Evolutionary conservation across 2,329 filamentous ascomycete species (phyloP).

Genomic region (Stylonectria norvegica): DNA sequence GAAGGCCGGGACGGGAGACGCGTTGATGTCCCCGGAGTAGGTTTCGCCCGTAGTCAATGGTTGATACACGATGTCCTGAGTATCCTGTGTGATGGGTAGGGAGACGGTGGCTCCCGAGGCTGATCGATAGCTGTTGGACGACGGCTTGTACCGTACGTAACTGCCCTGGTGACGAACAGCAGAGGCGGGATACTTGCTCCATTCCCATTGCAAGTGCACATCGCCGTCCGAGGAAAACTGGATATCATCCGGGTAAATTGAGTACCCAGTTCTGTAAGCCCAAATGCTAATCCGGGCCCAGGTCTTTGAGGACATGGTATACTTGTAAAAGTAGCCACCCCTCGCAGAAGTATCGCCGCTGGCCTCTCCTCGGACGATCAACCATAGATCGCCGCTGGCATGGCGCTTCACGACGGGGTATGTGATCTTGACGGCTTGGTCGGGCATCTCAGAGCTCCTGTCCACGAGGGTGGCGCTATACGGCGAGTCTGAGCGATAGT

Average conservation of each 20-base stretch:
- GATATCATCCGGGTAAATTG: conserved; percentile 26
- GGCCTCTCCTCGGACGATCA: conserved; percentile 17
- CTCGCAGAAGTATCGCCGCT: conserved; percentile 7
- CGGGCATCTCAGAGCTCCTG: conserved; percentile 19
- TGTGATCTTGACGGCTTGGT: conserved; percentile 14
- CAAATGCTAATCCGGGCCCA: conserved; percentile 14
- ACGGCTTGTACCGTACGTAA: conserved; percentile 23
- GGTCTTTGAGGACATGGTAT: conserved; percentile 8
- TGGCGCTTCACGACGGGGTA: conserved; percentile 17
- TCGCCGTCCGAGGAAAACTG: conserved; percentile 26
- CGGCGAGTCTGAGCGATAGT: conserved; percentile 20
- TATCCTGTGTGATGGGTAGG: conserved; percentile 13
- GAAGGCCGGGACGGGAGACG: conserved; percentile 14
- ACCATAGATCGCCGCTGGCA: conserved; percentile 14
- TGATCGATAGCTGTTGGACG: conserved; percentile 15
- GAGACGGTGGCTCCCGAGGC: conserved; percentile 8
- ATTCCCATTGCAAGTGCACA: conserved; percentile 27
- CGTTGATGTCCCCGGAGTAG: conserved; percentile 16
- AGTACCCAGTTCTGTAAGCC: conserved; percentile 23
- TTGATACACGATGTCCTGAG: conserved; percentile 14
- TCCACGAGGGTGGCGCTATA: conserved; percentile 21
- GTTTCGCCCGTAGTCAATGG: conserved; percentile 21
- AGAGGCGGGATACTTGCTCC: conserved; percentile 26
- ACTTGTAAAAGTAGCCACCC: conserved; percentile 17
- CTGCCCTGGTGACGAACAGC: conserved; percentile 25